Evolutionary conservation across 768 basidiomycete genomes (phyloP).

Genomic region (Lentinula boryana): DNA sequence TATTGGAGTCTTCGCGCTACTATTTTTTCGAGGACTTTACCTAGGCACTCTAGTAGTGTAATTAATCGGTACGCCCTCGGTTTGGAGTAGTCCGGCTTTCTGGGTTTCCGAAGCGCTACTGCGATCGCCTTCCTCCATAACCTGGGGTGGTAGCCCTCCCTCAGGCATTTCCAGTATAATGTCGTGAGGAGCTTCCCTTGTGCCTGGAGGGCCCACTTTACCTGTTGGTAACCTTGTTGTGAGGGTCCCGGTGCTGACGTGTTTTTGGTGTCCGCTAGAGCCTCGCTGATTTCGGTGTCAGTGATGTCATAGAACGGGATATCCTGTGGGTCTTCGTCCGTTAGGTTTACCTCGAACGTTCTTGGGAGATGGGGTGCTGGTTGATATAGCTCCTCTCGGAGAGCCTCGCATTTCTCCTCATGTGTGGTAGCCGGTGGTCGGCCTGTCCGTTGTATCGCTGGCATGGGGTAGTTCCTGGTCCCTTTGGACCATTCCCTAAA

Average conservation of each 20-base stretch:
- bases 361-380: background rate
- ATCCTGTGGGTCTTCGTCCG: background rate
- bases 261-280: constrained; percentile 12
- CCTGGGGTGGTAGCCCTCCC: constrained; percentile 18
- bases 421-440: background rate
- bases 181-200: constrained; percentile 4
- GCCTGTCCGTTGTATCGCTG: constrained; percentile 13
- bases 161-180: constrained; percentile 14
- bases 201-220: constrained; percentile 20
- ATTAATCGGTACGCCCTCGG: constrained; percentile 28
- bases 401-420: background rate
- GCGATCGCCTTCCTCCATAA: constrained; percentile 19
- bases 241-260: constrained; percentile 18
- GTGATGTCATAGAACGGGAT: constrained; percentile 13
- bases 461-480: constrained; percentile 17
- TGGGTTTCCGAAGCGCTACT: constrained; percentile 25
- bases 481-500: constrained; percentile 19
- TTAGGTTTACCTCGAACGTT: constrained; percentile 2
- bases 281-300: constrained; percentile 14
- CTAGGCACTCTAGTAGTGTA: constrained; percentile 25
- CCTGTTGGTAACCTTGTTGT: constrained; percentile 15
- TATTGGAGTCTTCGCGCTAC: too few relatives aligned
- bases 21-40: constrained; percentile 25
- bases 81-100: constrained; percentile 28
- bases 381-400: background rate